Evolutionary conservation across 2,329 filamentous ascomycete species (phyloP).

Genomic region (Tolypocladium ovalisporum): DNA sequence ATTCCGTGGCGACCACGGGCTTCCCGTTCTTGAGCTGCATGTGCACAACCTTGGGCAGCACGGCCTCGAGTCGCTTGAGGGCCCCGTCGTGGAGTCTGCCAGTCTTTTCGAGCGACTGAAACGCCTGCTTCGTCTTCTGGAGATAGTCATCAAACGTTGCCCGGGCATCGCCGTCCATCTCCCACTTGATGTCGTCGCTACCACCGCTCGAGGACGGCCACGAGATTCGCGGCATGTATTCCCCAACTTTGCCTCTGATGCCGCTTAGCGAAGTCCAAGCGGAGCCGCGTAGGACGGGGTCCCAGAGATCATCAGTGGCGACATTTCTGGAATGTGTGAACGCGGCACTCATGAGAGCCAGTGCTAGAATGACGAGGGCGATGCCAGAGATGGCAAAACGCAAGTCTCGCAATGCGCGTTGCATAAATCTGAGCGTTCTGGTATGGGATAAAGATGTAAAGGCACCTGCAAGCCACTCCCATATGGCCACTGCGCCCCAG

Average conservation of each 20-base stretch:
- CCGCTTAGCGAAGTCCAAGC: slow-evolving; percentile 3
- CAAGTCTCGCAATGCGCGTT: slow-evolving; percentile 3
- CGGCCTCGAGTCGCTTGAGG: slow-evolving; percentile 30
- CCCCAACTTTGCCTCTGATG: slow-evolving; percentile 8
- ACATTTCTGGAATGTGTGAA: background rate
- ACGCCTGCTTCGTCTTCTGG: slow-evolving; percentile 16
- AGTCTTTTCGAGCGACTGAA: slow-evolving; percentile 17
- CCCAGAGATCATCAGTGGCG: slow-evolving; percentile 4
- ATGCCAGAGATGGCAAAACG: slow-evolving; percentile 2
- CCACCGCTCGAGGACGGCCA: slow-evolving; percentile 13
- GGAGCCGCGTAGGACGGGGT: background rate
- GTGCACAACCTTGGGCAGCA: slow-evolving; percentile 46
- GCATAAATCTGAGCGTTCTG: slow-evolving; percentile 3
- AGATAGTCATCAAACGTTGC: slow-evolving; percentile 11
- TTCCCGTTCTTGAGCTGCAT: slow-evolving; percentile 42
- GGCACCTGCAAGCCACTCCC: slow-evolving; percentile 9
- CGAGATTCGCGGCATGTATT: slow-evolving; percentile 13
- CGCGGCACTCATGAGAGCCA: slow-evolving; percentile 1
- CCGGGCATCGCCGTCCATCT: slow-evolving; percentile 6
- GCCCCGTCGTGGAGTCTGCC: slow-evolving; percentile 24
- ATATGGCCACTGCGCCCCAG: slow-evolving; percentile 11
- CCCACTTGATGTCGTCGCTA: slow-evolving; percentile 9
- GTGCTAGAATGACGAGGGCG: slow-evolving; percentile 2
- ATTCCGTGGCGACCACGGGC: slow-evolving; percentile 43
- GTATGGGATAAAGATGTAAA: slow-evolving; percentile 5